Base-by-base conservation (phyloP, 768 basidiomycete genomes). In the Xerocomus spinulosus region DNA sequence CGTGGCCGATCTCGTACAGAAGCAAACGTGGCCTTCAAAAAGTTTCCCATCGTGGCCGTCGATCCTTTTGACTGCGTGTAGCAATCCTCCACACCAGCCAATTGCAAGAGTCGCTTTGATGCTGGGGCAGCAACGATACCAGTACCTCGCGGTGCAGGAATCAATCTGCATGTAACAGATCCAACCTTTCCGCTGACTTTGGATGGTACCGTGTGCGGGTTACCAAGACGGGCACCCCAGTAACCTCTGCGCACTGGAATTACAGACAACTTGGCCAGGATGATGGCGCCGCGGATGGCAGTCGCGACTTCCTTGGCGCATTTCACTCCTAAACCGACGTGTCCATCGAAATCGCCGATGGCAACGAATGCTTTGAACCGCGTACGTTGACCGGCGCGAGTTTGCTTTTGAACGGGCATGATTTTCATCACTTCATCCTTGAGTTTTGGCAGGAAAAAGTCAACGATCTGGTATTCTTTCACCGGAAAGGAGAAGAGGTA, bases 381-480 rank as follows among this genome's bases (percentile, higher is more conserved):
- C 51, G 96, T 99, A 61, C 96, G 90, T 73, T 99, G 96, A 71
- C 96, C 96, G 60, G 96, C 96, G 67, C 92, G 93, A 52, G 96
- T 99, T 73, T 99, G 96, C 75, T 99, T 99, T 76, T 98, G 96
- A 48, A 99, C 96, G 58, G 96, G 96, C 86, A 93, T 93, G 70
- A 99, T 98, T 72, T 94, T 95, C 96, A 99, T 99, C 57, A 99
- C 96, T 71, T 96, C 93, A 61, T 94, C 96, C 81, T 99, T 99
- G 75, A 99, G 88, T 69, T 91, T 90, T 61, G 96, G 96, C 40
- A 98, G 82, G 91, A 99, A 97, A 70, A 87, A 84, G 78, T 99
- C 96, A 79, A 99, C 87, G 73, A 99, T 96, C 74, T 99, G 96
- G 80, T 75, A 98, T 75, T 99, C 96, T 76, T 98, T 99, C 73